A percentile compares a stretch with the other conserved stretches of the same genome.
These are phyloP conservation scores for Strigomonas galati DNA, from an alignment of 208 protist species.

Conservation along the genomic window DNA sequence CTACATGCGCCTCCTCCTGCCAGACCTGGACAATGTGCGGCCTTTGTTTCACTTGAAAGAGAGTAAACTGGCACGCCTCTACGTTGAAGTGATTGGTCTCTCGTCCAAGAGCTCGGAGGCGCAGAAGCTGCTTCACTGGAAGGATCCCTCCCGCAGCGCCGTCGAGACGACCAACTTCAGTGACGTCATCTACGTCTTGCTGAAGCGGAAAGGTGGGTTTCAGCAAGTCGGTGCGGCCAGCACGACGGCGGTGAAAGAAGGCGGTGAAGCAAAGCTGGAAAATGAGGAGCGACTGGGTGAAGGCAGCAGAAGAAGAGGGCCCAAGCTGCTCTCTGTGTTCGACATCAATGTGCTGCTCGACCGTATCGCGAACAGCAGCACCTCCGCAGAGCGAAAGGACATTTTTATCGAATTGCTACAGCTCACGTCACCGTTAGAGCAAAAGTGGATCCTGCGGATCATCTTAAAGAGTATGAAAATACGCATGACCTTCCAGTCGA, in stretches of 20 bases:
- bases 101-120: constrained; percentile 26
- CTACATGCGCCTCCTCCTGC: constrained; percentile 63
- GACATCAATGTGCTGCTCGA: constrained; percentile 40
- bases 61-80: constrained; percentile 51
- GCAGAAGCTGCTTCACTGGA: constrained; percentile 37
- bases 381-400: constrained; percentile 17
- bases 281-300: neutral
- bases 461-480: constrained; percentile 64
- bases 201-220: constrained; percentile 30
- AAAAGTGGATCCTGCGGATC: constrained; percentile 68
- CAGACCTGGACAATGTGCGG: constrained; percentile 44
- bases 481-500: constrained; percentile 29
- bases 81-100: constrained; percentile 48
- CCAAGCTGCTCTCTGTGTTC: constrained; percentile 22
- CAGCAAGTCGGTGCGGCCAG: neutral
- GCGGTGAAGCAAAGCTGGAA: too few species aligned
- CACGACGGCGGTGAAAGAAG: neutral
- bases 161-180: constrained; percentile 38
- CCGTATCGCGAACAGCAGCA: constrained; percentile 9
- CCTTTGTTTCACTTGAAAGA: constrained; percentile 50
- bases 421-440: constrained; percentile 39
- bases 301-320: neutral
- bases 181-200: constrained; percentile 37
- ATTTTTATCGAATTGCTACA: constrained; percentile 28
- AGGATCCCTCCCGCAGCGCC: constrained; percentile 33